Evolutionary conservation across 1,139 yeast genomes (phyloP).

Genomic region (Taphrina deformans): DNA sequence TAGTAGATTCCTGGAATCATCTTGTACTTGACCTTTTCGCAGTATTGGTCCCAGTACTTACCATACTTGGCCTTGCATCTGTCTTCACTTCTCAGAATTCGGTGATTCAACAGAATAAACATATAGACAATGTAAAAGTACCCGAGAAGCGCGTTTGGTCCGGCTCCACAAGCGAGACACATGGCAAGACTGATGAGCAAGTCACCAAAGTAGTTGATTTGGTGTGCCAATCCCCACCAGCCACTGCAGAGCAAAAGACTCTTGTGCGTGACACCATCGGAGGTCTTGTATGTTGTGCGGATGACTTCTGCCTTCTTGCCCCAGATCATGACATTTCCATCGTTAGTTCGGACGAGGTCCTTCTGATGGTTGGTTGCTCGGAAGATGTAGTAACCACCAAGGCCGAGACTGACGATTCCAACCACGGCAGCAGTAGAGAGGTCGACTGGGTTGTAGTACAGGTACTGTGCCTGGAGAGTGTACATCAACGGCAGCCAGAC

Average conservation of each 20-base stretch:
- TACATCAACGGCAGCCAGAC: constrained; percentile 91
- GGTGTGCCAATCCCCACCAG: constrained; percentile 95
- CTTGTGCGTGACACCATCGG: constrained; percentile 49
- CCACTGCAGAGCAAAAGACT: constrained; percentile 81
- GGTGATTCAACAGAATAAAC: constrained; percentile 74
- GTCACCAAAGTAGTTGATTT: constrained; percentile 92
- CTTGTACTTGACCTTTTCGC: constrained; percentile 76
- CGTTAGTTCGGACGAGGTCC: constrained; percentile 63
- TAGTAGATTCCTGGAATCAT: constrained; percentile 84
- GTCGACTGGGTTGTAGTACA: constrained; percentile 63
- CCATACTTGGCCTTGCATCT: constrained; percentile 87
- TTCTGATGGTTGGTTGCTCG: constrained; percentile 81
- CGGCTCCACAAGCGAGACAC: constrained; percentile 88
- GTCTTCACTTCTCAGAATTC: constrained; percentile 86
- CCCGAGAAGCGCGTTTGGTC: constrained; percentile 64
- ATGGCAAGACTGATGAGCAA: constrained; percentile 89
- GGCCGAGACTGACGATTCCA: constrained; percentile 51
- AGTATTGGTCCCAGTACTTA: constrained; percentile 79
- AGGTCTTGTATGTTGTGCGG: constrained; percentile 17
- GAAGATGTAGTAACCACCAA: constrained; percentile 76
- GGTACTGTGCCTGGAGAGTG: constrained; percentile 77
- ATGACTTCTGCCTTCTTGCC: constrained; percentile 37
- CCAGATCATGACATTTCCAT: constrained; percentile 65
- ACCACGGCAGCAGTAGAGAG: constrained; percentile 52
- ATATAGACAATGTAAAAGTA: constrained; percentile 85